Evolutionary conservation across 805 yeast species (phyloP).

Genomic region (Kodamaea hsintzibuensis): DNA sequence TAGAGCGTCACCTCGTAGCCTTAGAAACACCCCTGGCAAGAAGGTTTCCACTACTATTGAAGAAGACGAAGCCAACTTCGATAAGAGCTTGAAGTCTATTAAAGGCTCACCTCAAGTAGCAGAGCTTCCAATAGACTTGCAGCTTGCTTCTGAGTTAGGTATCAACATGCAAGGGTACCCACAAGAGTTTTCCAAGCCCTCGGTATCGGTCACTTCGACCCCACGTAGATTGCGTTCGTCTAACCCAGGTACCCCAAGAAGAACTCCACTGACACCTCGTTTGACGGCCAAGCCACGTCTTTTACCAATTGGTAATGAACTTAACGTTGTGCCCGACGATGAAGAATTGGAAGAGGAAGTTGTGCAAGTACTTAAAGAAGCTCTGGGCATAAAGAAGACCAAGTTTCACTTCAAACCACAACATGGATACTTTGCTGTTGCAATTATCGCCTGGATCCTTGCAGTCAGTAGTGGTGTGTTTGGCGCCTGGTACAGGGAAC

Average conservation of each 20-base stretch:
- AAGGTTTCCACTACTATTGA: constrained; percentile 11
- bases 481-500: constrained; percentile 64
- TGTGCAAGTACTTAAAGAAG: background rate
- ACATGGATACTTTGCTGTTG: constrained; percentile 6
- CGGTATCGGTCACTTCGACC: constrained; percentile 4
- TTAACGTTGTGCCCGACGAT: constrained; percentile 11
- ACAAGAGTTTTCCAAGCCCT: constrained; percentile 7
- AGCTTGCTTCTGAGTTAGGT: constrained; percentile 39
- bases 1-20: background rate
- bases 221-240: constrained; percentile 12
- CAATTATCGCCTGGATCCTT: constrained; percentile 20
- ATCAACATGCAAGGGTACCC: constrained; percentile 21
- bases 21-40: background rate
- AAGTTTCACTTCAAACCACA: background rate
- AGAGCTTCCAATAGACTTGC: constrained; percentile 13
- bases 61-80: constrained; percentile 28
- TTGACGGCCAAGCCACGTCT: constrained; percentile 16
- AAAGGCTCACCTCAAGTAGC: constrained; percentile 9
- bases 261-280: background rate
- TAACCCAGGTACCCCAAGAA: constrained; percentile 12
- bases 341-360: constrained; percentile 12
- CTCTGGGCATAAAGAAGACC: background rate
- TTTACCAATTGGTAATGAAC: constrained; percentile 10
- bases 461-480: constrained; percentile 38
- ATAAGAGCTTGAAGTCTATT: constrained; percentile 20